A percentile compares a stretch with the other conserved stretches of the same genome.
Conservation (phyloP, 768 basidiomycete species). For the Guyanaporus albipodus region DNA sequence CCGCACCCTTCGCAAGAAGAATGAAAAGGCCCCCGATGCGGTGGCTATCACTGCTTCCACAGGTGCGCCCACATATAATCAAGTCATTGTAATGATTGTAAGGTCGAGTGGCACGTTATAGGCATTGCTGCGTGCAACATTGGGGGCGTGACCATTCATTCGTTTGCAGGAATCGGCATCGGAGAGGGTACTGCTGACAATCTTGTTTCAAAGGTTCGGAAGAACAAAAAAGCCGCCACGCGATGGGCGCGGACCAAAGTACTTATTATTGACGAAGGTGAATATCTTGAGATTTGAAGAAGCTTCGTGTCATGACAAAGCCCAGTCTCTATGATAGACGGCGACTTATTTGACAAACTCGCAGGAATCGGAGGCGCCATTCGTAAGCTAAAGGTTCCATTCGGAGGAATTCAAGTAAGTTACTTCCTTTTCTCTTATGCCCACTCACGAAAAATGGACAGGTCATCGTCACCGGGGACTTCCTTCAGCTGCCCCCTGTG, state of each 20-base stretch:
- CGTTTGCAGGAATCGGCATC: constrained; percentile 91
- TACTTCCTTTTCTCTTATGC: background rate
- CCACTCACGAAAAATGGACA: constrained; percentile 26
- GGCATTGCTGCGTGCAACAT: constrained; percentile 98
- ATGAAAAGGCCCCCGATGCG: constrained; percentile 55
- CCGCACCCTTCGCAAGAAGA: constrained; percentile 56
- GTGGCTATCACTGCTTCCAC: constrained; percentile 95
- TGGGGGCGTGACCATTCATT: constrained; percentile 92
- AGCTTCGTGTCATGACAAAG: background rate
- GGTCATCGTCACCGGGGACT: constrained; percentile 94
- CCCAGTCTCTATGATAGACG: constrained; percentile 96
- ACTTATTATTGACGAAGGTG: constrained; percentile 80
- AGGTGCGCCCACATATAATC: constrained; percentile 40
- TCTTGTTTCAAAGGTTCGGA: constrained; percentile 62
- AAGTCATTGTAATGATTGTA: background rate
- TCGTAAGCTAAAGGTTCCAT: constrained; percentile 63
- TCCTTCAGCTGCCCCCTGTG: constrained; percentile 97
- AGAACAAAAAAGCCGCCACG: constrained; percentile 77
- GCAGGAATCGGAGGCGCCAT: constrained; percentile 63
- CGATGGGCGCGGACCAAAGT: constrained; percentile 86
- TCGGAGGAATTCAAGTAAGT: constrained; percentile 88
- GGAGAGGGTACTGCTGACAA: constrained; percentile 63
- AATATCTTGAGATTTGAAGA: background rate
- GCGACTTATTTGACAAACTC: constrained; percentile 88
- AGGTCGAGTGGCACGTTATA: constrained; percentile 21